Evolutionary conservation across 1,284 basidiomycete species (phyloP), one percentile per base, ranked within the genome.

Genomic region (Leccinum angustisporum): DNA sequence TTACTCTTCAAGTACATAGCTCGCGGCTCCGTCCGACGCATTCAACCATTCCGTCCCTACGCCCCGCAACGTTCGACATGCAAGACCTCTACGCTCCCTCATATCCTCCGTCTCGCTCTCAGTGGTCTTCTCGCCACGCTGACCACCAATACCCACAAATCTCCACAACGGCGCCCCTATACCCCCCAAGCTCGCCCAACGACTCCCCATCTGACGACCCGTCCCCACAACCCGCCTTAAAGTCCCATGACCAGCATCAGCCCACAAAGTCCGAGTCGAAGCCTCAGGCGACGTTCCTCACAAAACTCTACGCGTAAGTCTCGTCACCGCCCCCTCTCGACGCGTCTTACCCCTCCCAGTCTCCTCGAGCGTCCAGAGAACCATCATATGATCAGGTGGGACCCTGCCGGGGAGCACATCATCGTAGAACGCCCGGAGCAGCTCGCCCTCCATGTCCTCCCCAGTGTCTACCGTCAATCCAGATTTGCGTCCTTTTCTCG

Each of bases 331-430:
- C 57, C 40, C 30, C 51, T 54, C 36, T 54, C 61, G 57, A 63
- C 65, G 68, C 70, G 68, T 66, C 57, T 53, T 59, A 56, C 57
- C 63, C 54, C 59, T 57, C 57, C 63, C 56, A 92, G 91, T 63
- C 86, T 93, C 60, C 85, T 93, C 69, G 91, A 93, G 75, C 86
- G 91, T 51, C 84, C 87, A 60, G 91, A 93, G 77, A 92, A 92
- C 76, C 90, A 92, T 70, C 90, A 92, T 75, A 95, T 95, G 87
- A 94, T 95, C 72, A 87, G 93, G 54, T 95, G 93, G 93, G 93
- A 95, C 72, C 87, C 89, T 14, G 86, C 87, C 14, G 94, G 93
- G 63, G 91, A 94, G 74, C 89, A 94, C 70, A 95, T 95, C 81
- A 93, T 95, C 75, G 93, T 95, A 62, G 93, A 95, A 72, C 83